These are phyloP conservation scores for Gautieria morchelliformis DNA, from an alignment of 768 basidiomycete species.

Conservation along the genomic window DNA sequence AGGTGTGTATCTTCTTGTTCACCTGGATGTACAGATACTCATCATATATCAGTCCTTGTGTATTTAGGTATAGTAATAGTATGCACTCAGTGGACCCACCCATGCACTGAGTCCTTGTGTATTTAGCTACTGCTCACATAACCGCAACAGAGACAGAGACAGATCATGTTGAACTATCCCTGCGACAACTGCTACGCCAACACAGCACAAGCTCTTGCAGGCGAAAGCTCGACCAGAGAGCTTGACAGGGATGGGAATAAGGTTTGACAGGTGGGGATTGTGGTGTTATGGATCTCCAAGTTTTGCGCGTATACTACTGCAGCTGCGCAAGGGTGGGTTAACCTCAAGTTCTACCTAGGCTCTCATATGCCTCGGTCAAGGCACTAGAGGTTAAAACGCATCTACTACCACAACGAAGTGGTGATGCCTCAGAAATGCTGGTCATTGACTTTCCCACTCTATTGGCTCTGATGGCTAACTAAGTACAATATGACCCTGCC, in stretches of 20 bases:
- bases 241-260: constrained; percentile 68
- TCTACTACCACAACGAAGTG: constrained; percentile 69
- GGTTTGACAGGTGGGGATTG: constrained; percentile 19
- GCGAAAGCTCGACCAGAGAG: constrained; percentile 51
- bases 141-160: too few species aligned
- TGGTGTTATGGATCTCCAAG: constrained; percentile 27
- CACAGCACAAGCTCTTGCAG: constrained; percentile 59
- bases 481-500: constrained; percentile 37
- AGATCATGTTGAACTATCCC: constrained; percentile 65
- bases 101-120: too few species aligned
- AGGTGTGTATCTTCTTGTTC: too few species aligned
- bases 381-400: constrained; percentile 53
- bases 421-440: constrained; percentile 57
- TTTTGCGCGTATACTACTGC: constrained; percentile 36
- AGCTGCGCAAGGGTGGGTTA: constrained; percentile 46
- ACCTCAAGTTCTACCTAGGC: constrained; percentile 7
- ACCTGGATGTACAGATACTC: too few species aligned
- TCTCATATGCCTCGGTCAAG: constrained; percentile 8
- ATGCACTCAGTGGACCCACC: too few species aligned
- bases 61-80: too few species aligned
- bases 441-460: constrained; percentile 70
- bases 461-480: constrained; percentile 26
- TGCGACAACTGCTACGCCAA: constrained; percentile 63
- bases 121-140: too few species aligned
- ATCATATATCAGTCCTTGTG: too few species aligned